Percentiles rank a stretch among this genome's conserved stretches.
These are phyloP conservation scores for Globisporangium okanoganense DNA, from an alignment of 352 stramenopile species.

Conservation along the genomic window DNA sequence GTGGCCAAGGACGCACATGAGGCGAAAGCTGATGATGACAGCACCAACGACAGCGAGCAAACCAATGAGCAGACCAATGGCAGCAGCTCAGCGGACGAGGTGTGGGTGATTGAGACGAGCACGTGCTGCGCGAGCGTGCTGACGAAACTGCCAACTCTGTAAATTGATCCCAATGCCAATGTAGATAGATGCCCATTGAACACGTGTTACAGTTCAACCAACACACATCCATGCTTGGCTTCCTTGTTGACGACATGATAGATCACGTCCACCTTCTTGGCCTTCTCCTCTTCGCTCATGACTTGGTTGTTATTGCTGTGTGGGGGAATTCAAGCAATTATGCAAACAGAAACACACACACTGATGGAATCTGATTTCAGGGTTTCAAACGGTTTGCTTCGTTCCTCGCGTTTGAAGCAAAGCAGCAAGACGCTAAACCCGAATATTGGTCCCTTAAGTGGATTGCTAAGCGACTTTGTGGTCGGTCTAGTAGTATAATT, in stretches of 20 bases:
- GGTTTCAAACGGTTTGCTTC: not conserved
- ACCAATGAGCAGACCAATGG: not conserved
- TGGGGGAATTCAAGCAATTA: not conserved
- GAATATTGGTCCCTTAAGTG: no score
- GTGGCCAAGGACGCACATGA: not conserved
- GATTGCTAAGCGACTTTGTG: no score
- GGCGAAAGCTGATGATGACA: not conserved
- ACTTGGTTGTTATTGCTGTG: not conserved
- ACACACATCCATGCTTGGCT: not conserved
- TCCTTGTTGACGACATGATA: no score
- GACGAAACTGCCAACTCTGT: slow-evolving; percentile 30
- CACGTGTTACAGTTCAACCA: not conserved
- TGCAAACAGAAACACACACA: not conserved
- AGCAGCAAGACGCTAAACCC: not conserved
- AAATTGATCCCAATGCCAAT: not conserved
- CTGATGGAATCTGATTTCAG: not conserved
- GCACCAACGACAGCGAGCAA: not conserved
- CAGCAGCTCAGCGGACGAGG: slow-evolving; percentile 2
- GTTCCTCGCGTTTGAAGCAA: not conserved
- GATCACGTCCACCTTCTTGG: no score
- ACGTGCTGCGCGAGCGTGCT: slow-evolving; percentile 77
- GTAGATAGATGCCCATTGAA: not conserved
- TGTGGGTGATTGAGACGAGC: slow-evolving; percentile 78
- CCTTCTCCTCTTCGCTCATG: no score
- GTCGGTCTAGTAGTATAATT: no score